Evolutionary conservation across 208 protist genomes (phyloP), one percentile per base, ranked within the genome.

Genomic region (Trypanosoma cruzi): DNA sequence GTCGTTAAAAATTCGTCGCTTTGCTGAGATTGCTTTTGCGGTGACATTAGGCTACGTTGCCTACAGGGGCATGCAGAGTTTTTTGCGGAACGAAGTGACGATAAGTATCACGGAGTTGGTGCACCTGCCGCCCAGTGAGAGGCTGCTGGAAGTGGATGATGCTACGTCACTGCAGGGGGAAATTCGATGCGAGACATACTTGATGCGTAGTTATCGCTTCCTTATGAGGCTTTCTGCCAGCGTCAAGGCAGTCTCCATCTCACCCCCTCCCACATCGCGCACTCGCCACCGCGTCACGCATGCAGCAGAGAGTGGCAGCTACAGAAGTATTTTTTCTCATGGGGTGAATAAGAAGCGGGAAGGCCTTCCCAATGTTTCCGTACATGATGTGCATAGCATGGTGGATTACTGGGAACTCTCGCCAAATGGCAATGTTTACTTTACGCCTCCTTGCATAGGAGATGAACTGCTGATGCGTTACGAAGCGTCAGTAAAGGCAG

Each of bases 141-240:
- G 70, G 8, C 37, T 57, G 11, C 29, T 68, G 32, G 57, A 67
- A 11, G 28, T 63, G 42, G 53, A 68, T 42, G 70, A 60, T 7
- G 16, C 34, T 8, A 54, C 82, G 6, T 22, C 61, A 14, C 28
- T 88, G 16, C 53, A 89, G 58, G 87, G 90, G 14, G 85, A 80
- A 26, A 85, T 96, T 46, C 74, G 85, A 59, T 75, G 88, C 48
- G 82, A 90, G 26, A 91, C 85, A 22, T 86, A 79, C 55, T 61
- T 92, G 36, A 90, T 92, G 87, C 77, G 76, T 42, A 91, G 89
- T 63, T 95, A 92, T 56, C 89, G 86, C 29, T 88, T 92, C 55
- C 55, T 84, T 8, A 73, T 95, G 36, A 90, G 89, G 63, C 77
- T 95, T 24, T 59, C 77, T 32, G 89, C 82, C 0, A 72, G 77